Evolutionary conservation across 805 yeast species (phyloP).

Genomic region (Hanseniaspora meyeri): DNA sequence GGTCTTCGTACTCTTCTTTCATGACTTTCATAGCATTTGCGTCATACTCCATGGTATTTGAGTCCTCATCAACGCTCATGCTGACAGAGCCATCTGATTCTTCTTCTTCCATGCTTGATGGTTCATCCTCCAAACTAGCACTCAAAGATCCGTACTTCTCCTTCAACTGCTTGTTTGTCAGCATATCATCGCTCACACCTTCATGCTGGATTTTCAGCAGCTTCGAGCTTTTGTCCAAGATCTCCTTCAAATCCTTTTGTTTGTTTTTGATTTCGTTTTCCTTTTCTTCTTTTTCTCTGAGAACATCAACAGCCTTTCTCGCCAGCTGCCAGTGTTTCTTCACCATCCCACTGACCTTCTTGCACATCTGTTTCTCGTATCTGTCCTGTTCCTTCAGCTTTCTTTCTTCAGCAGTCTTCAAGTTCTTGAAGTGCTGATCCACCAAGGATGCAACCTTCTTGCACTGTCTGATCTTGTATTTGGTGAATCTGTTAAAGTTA

Average conservation of each 20-base stretch:
- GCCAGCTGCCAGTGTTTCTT: constrained; percentile 86
- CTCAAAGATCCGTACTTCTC: constrained; percentile 30
- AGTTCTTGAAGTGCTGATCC: constrained; percentile 74
- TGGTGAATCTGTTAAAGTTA: constrained; percentile 53
- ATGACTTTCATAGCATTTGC: constrained; percentile 12
- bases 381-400: constrained; percentile 63
- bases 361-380: constrained; percentile 56
- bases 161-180: constrained; percentile 35
- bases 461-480: constrained; percentile 52
- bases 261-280: constrained; percentile 71
- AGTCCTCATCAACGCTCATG: constrained; percentile 12
- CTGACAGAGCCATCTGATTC: not conserved
- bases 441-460: constrained; percentile 68
- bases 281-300: constrained; percentile 67
- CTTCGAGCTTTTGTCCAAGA: constrained; percentile 83
- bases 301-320: constrained; percentile 59
- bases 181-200: constrained; percentile 11
- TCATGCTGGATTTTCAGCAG: constrained; percentile 63
- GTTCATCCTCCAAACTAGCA: constrained; percentile 14
- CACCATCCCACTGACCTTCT: constrained; percentile 70
- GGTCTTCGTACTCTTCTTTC: constrained; percentile 4
- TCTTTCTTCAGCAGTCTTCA: constrained; percentile 80
- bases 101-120: not conserved
- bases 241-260: constrained; percentile 73
- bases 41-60: constrained; percentile 15